Conservation (phyloP, 306 rosid genomes). For the Heteromeles arbutifolia region DNA sequence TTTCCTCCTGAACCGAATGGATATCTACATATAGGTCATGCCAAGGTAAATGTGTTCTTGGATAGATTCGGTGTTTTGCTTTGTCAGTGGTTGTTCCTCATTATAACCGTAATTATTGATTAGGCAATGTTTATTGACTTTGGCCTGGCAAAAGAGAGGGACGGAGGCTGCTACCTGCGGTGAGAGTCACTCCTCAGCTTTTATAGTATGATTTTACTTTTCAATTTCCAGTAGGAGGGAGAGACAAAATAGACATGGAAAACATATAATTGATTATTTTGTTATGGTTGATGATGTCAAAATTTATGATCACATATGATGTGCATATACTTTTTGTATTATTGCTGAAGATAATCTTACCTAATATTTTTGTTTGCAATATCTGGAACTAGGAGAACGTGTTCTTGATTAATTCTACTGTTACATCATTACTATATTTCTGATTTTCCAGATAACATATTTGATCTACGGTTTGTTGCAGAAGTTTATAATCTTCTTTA, state of each 20-base stretch:
- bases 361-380: neutral
- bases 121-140: slow-evolving; percentile 98
- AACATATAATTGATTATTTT: neutral
- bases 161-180: slow-evolving; percentile 91
- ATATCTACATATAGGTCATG: slow-evolving; percentile 95
- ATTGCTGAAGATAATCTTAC: neutral
- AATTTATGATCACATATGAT: neutral
- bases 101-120: slow-evolving; percentile 5
- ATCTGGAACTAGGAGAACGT: neutral
- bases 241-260: neutral
- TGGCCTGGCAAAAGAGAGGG: slow-evolving; percentile 90
- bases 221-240: neutral
- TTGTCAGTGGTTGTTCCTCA: neutral
- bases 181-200: slow-evolving; percentile 18
- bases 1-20: slow-evolving; percentile 99
- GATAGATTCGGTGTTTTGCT: neutral
- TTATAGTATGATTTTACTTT: neutral
- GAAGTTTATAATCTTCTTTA: neutral
- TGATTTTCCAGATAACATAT: neutral
- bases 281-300: neutral
- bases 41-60: slow-evolving; percentile 51
- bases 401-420: neutral
- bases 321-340: neutral
- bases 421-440: neutral
- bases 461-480: neutral